Percentiles rank a stretch among this genome's conserved stretches.
Conservation (phyloP, 495 filamentous ascomycete genomes). For the Neurospora sp. region DNA sequence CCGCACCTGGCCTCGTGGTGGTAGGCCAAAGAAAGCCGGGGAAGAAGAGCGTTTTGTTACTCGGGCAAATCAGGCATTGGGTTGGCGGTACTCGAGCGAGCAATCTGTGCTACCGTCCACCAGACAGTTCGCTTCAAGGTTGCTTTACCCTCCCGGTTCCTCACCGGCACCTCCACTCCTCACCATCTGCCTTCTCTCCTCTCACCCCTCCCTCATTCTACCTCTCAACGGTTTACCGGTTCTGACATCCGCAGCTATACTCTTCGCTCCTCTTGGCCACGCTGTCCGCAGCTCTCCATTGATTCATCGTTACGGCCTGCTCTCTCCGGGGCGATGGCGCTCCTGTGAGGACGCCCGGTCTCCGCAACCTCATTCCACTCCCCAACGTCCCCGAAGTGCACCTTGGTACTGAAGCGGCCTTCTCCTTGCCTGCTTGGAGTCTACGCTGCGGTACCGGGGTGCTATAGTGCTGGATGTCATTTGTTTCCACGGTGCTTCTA, state of each 20-base stretch:
- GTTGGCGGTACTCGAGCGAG: slow-evolving; percentile 16
- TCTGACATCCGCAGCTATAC: slow-evolving; percentile 18
- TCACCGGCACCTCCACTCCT: slow-evolving; percentile 6
- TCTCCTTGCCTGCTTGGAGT: slow-evolving; percentile 7
- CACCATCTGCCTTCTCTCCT: slow-evolving; percentile 1
- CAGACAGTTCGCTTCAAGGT: slow-evolving; percentile 3
- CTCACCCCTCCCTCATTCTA: slow-evolving; percentile 9
- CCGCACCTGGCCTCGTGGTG: neutral
- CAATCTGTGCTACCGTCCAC: slow-evolving; percentile 7
- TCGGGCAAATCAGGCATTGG: slow-evolving; percentile 1
- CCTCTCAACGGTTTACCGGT: slow-evolving; percentile 15
- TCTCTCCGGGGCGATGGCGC: slow-evolving; percentile 19
- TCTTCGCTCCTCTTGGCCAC: slow-evolving; percentile 27
- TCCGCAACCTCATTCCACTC: slow-evolving; percentile 19
- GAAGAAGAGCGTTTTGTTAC: neutral
- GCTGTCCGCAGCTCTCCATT: slow-evolving; percentile 16
- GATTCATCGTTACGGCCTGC: slow-evolving; percentile 7
- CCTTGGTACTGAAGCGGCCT: slow-evolving; percentile 9
- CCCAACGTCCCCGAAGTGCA: slow-evolving; percentile 22
- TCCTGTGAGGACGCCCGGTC: slow-evolving; percentile 25
- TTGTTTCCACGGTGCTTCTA: slow-evolving; percentile 6
- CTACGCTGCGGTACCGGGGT: slow-evolving; percentile 4
- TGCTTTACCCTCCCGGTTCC: slow-evolving; percentile 5
- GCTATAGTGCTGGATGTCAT: slow-evolving; percentile 3
- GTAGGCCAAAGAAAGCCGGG: neutral